Percentiles rank a stretch among this genome's conserved stretches.
Evolutionary conservation across 2,329 filamentous ascomycete genomes (phyloP).

Genomic region (Xylariomycetidae sp.): DNA sequence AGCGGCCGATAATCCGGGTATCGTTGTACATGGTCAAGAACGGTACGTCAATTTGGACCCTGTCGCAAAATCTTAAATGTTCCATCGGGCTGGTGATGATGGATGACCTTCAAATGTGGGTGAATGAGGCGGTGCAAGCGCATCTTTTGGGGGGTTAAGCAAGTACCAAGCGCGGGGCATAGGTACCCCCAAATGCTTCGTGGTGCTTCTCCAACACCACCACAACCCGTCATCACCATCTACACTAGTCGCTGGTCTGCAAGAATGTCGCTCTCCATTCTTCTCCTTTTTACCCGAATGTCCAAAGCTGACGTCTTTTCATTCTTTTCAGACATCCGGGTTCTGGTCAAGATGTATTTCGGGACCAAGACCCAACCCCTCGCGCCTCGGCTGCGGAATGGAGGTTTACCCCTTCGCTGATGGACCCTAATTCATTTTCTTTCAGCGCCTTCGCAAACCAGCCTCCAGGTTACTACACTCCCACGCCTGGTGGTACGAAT

Average conservation of each 20-base stretch:
- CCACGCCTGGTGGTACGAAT: constrained; percentile 76
- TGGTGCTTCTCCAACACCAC: no score
- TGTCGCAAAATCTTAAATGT: no score
- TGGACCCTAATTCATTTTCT: constrained; percentile 79
- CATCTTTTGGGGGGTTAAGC: neutral
- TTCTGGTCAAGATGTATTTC: constrained; percentile 40
- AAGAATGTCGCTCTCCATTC: no score
- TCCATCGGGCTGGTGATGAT: no score
- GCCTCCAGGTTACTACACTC: constrained; percentile 79
- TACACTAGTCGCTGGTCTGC: no score
- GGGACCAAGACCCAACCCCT: constrained; percentile 77
- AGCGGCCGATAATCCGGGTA: constrained; percentile 27
- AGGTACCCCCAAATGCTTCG: no score
- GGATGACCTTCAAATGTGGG: no score
- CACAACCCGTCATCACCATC: no score
- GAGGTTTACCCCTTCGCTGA: constrained; percentile 81
- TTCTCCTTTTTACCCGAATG: no score
- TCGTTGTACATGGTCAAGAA: constrained; percentile 20
- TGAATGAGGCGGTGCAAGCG: constrained; percentile 4
- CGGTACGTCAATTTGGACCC: no score
- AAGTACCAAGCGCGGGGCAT: no score
- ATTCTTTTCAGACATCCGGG: constrained; percentile 49
- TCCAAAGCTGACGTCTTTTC: no score
- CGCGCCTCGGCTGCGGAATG: constrained; percentile 75
- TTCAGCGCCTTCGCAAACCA: constrained; percentile 79